Evolutionary conservation across 2,329 filamentous ascomycete species (phyloP).

Genomic region (Sporothrix mexicana): DNA sequence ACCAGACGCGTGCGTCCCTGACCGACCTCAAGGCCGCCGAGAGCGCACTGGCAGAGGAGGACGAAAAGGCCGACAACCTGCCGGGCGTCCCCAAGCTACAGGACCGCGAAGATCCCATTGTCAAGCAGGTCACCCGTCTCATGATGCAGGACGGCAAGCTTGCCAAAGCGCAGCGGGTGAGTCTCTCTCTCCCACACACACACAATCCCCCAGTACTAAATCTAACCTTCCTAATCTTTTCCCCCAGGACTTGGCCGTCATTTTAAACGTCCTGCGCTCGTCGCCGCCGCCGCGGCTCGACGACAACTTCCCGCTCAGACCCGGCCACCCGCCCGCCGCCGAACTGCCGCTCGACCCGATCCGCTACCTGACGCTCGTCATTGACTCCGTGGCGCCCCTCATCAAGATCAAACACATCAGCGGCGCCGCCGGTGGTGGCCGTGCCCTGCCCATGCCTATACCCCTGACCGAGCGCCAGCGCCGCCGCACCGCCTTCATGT

Average conservation of each 20-base stretch:
- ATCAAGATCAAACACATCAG: constrained; percentile 77
- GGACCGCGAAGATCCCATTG: constrained; percentile 81
- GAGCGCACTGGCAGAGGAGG: constrained; percentile 17
- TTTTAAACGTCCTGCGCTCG: constrained; percentile 85
- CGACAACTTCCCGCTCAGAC: constrained; percentile 72
- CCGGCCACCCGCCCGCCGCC: constrained; percentile 74
- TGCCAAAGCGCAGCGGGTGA: constrained; percentile 83
- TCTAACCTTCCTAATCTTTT: not conserved
- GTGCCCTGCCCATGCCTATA: constrained; percentile 78
- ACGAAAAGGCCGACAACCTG: not conserved
- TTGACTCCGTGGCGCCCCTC: constrained; percentile 91
- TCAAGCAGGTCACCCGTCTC: constrained; percentile 86
- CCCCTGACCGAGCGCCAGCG: constrained; percentile 78
- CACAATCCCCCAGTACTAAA: not conserved
- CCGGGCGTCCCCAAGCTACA: constrained; percentile 64
- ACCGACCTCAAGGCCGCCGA: not conserved
- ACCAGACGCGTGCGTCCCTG: constrained; percentile 11
- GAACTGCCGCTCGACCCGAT: constrained; percentile 89
- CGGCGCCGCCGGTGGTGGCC: constrained; percentile 85
- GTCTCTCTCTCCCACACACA: constrained; percentile 42
- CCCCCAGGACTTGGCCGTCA: constrained; percentile 77
- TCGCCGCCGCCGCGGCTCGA: constrained; percentile 78
- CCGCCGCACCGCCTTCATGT: constrained; percentile 77
- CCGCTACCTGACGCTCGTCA: constrained; percentile 84
- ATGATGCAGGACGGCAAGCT: constrained; percentile 93